Evolutionary conservation across 2,329 filamentous ascomycete genomes (phyloP).

Genomic region (Fusarium compactum): DNA sequence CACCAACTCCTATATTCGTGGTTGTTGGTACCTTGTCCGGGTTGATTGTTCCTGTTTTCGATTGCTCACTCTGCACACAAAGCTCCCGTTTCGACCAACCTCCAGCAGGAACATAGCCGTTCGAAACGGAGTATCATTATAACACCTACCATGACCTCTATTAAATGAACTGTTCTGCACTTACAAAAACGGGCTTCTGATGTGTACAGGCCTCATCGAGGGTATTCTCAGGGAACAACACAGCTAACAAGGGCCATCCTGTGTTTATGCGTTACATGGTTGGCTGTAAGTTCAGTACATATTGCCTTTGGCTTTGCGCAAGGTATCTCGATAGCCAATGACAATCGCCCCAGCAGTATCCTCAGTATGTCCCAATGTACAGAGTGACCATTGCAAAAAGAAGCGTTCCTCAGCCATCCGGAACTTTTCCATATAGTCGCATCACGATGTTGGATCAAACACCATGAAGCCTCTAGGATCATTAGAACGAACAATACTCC

Average conservation of each 20-base stretch:
- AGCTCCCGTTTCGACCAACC: background rate
- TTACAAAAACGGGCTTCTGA: accelerated
- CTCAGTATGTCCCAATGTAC: accelerated
- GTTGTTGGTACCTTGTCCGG: background rate
- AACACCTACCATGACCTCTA: accelerated
- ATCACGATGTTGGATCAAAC: too few species aligned
- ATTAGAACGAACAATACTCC: accelerated
- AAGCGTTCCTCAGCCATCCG: background rate
- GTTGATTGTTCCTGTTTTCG: background rate
- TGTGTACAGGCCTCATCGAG: background rate
- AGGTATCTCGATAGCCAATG: background rate
- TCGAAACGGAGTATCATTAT: accelerated
- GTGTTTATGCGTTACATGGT: background rate
- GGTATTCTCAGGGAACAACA: background rate
- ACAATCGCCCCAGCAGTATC: background rate
- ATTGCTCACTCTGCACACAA: background rate
- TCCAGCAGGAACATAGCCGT: background rate
- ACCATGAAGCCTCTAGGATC: background rate
- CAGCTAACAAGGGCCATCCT: background rate
- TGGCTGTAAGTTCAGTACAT: background rate
- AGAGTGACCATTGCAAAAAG: background rate
- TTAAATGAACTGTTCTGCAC: background rate
- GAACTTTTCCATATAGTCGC: background rate
- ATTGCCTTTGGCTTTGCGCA: background rate
- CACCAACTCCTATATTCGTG: accelerated